Percentiles rank a stretch among this genome's conserved stretches.
These are phyloP conservation scores for Mortierella alpina DNA, from an alignment of 192 early-diverging fungal species.

Conservation along the genomic window DNA sequence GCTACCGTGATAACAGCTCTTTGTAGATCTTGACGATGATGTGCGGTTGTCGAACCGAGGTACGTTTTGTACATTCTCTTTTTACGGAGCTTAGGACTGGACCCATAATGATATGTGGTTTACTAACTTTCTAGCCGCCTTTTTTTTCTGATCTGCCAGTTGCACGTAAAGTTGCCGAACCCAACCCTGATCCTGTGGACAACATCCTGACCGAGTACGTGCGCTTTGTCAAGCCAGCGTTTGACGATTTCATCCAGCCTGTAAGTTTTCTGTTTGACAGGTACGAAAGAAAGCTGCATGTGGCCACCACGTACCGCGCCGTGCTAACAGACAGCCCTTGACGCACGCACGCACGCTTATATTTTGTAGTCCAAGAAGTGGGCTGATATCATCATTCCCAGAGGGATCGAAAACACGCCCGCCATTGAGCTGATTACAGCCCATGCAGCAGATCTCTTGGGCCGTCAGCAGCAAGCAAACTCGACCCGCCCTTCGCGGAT, in stretches of 20 bases:
- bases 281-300: not conserved
- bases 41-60: conserved; percentile 69
- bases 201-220: conserved; percentile 76
- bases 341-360: not conserved
- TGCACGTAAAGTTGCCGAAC: conserved; percentile 32
- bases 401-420: conserved; percentile 70
- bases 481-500: conserved; percentile 27
- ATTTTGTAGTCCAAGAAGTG: conserved; percentile 71
- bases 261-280: conserved; percentile 42
- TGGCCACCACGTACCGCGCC: not conserved
- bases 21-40: conserved; percentile 89
- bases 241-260: conserved; percentile 90
- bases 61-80: not conserved
- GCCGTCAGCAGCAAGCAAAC: conserved; percentile 20
- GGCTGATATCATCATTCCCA: conserved; percentile 81
- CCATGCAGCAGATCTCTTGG: conserved; percentile 51
- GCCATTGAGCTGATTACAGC: conserved; percentile 72
- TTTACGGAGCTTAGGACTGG: conserved; percentile 14
- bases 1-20: conserved; percentile 33
- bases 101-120: not conserved
- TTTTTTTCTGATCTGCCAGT: conserved; percentile 30
- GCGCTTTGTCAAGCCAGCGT: conserved; percentile 83
- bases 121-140: not conserved
- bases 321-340: not conserved
- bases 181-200: conserved; percentile 57